Conservation (phyloP, 805 yeast genomes). For the Brettanomyces anomalus region DNA sequence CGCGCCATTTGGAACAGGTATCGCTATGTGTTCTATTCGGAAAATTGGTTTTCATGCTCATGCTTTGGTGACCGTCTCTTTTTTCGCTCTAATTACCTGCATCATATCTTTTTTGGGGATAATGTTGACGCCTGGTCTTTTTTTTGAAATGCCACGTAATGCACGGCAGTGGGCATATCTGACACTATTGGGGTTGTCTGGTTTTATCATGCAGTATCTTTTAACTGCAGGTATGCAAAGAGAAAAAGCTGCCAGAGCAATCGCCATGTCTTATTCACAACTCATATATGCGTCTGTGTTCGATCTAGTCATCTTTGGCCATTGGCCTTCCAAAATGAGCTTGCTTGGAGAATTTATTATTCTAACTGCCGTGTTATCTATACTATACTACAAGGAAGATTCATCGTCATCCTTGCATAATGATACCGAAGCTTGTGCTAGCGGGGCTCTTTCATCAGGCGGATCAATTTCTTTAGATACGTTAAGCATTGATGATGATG, state of each 20-base stretch:
- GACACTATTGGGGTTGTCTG: conserved; percentile 56
- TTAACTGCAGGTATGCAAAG: conserved; percentile 78
- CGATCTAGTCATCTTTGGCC: conserved; percentile 66
- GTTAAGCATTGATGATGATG: conserved; percentile 2
- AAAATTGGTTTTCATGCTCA: conserved; percentile 73
- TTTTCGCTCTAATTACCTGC: conserved; percentile 56
- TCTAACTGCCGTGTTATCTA: conserved; percentile 52
- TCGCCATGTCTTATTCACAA: conserved; percentile 68
- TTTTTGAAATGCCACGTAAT: conserved; percentile 55
- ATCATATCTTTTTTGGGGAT: conserved; percentile 47
- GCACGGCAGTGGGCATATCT: conserved; percentile 59
- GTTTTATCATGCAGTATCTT: conserved; percentile 74
- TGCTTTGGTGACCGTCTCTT: conserved; percentile 70
- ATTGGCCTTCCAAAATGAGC: conserved; percentile 62
- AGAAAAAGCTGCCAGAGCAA: conserved; percentile 69
- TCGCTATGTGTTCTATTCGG: conserved; percentile 62
- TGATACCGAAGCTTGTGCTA: background rate
- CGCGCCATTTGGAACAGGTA: conserved; percentile 63
- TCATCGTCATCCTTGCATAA: background rate
- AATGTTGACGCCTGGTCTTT: conserved; percentile 44
- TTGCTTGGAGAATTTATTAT: conserved; percentile 63
- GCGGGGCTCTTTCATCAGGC: background rate
- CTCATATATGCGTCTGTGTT: conserved; percentile 70
- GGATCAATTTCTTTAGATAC: conserved; percentile 1
- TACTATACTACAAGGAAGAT: conserved; percentile 38